A percentile compares a stretch with the other conserved stretches of the same genome.
phyloP scores from a whole-genome alignment of 2,329 filamentous ascomycete genomes.

The Mycogone perniciosa region DNA sequence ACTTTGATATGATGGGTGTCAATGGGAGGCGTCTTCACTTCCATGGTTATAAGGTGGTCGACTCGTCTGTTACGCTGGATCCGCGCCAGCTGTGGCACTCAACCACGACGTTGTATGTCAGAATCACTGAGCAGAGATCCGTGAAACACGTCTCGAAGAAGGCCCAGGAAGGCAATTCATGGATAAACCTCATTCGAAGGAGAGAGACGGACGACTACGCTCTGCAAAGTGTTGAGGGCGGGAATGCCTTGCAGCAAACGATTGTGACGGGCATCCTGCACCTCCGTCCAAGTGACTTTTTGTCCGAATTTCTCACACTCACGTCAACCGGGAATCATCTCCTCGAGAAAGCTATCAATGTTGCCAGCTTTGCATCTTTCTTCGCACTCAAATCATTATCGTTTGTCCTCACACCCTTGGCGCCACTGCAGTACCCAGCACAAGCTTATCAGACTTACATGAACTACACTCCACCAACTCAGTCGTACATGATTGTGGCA shows the following conservation, averaged over 20 bases:
- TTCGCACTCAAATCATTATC: constrained; percentile 48
- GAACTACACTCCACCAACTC: constrained; percentile 42
- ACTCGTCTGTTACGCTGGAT: constrained; percentile 52
- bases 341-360: constrained; percentile 38
- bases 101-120: constrained; percentile 57
- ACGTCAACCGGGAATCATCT: constrained; percentile 43
- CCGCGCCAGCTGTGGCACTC: constrained; percentile 53
- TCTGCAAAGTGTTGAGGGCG: background rate
- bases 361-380: constrained; percentile 47
- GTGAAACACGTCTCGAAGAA: background rate
- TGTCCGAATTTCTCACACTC: constrained; percentile 48
- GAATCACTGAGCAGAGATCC: constrained; percentile 45
- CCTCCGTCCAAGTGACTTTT: constrained; percentile 46
- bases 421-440: constrained; percentile 48
- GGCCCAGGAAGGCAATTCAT: background rate
- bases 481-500: constrained; percentile 42
- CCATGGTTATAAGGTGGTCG: constrained; percentile 56
- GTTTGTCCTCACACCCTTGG: constrained; percentile 49
- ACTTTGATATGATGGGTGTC: constrained; percentile 53
- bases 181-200: background rate
- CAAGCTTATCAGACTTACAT: constrained; percentile 43
- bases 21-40: constrained; percentile 49
- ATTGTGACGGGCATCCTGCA: constrained; percentile 53
- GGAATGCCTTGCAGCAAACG: background rate
- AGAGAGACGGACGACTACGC: background rate